A percentile compares a stretch with the other conserved stretches of the same genome.
Conservation (phyloP, 2,329 filamentous ascomycete species). For the Trichoderma koningii region DNA sequence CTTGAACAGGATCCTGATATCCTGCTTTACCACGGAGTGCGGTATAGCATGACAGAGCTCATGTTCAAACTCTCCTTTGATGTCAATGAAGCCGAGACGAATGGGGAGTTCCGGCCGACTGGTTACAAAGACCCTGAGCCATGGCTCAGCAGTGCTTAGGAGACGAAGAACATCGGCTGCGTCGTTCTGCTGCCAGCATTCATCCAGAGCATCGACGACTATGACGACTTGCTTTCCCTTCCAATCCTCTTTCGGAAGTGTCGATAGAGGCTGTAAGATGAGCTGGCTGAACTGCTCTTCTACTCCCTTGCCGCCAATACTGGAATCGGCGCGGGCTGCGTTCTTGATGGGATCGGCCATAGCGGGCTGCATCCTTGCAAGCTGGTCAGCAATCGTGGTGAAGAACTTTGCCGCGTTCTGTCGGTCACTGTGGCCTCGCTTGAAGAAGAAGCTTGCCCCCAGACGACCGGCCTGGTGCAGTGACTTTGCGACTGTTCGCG, state of each 20-base stretch:
- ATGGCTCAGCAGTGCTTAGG: background rate
- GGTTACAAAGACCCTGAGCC: conserved; percentile 44
- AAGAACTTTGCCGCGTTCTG: background rate
- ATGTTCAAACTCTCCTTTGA: conserved; percentile 28
- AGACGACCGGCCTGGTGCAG: background rate
- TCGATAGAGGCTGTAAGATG: conserved; percentile 2
- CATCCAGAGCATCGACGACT: conserved; percentile 4
- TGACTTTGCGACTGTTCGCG: background rate
- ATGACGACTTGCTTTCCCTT: background rate
- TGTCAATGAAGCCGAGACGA: conserved; percentile 39
- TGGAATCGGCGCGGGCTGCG: background rate
- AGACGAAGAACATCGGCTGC: background rate
- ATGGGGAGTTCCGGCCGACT: conserved; percentile 46
- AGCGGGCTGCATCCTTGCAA: background rate
- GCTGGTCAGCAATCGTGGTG: conserved; percentile 2
- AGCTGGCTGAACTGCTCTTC: background rate
- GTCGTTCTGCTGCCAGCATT: background rate
- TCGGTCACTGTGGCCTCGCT: conserved; percentile 10
- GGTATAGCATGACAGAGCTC: conserved; percentile 8
- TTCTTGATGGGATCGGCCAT: background rate
- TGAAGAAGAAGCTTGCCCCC: conserved; percentile 6
- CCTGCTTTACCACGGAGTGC: background rate
- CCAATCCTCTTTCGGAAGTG: background rate
- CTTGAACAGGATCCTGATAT: background rate
- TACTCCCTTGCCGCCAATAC: background rate